Evolutionary conservation across 1,284 basidiomycete genomes (phyloP).

Genomic region (Puccinia brachypodii): DNA sequence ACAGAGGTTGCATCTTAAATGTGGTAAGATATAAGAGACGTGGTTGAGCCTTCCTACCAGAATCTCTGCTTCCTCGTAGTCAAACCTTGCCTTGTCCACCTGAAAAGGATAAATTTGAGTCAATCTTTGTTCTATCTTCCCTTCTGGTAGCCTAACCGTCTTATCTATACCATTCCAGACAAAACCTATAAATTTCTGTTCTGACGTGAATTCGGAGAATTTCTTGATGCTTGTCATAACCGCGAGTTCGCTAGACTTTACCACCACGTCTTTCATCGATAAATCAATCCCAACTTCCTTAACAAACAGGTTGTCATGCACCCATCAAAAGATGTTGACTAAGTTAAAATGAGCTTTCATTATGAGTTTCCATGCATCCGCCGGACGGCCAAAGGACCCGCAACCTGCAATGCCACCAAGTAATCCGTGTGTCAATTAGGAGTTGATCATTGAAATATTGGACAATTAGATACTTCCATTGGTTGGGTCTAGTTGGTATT

Average conservation of each 20-base stretch:
- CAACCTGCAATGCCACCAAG: conserved; percentile 10
- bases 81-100: background rate
- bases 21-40: background rate
- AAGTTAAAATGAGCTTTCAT: background rate
- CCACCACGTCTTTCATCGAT: background rate
- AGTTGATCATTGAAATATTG: background rate
- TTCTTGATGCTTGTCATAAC: background rate
- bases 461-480: conserved; percentile 2
- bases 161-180: conserved; percentile 5
- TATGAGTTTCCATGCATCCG: background rate
- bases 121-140: background rate
- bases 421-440: background rate
- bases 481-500: background rate
- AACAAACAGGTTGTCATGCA: conserved; percentile 9
- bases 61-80: conserved; percentile 6
- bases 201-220: background rate
- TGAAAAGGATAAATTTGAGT: background rate
- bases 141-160: background rate
- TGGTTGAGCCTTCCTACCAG: conserved; percentile 9
- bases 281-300: background rate
- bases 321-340: background rate
- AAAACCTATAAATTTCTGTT: conserved; percentile 9
- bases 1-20: background rate
- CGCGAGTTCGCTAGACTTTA: background rate
- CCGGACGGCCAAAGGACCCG: background rate